Evolutionary conservation across 176 grass and related monocot species (phyloP).

Genomic region (Aegilops sharonensis): DNA sequence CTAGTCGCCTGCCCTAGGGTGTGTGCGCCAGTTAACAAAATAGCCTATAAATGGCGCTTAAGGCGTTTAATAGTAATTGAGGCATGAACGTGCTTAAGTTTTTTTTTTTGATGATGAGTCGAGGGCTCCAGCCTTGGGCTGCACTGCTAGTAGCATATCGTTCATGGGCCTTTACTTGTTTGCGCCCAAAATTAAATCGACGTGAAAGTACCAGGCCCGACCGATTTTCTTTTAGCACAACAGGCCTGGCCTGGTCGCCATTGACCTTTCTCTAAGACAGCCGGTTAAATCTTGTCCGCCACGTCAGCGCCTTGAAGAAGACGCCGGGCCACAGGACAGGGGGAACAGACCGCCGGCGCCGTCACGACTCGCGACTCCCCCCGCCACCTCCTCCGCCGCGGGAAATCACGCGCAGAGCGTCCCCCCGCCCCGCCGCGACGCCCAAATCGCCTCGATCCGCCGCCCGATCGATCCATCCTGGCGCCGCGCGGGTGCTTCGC

Average conservation of each 20-base stretch:
- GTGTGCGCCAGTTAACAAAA: too few species aligned
- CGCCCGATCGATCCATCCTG: neutral
- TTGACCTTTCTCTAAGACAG: neutral
- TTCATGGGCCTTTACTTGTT: too few species aligned
- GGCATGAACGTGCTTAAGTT: too few species aligned
- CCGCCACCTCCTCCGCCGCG: neutral
- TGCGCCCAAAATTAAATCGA: too few species aligned
- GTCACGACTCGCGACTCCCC: neutral
- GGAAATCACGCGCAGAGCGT: neutral
- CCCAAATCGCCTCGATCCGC: slow-evolving; percentile 11
- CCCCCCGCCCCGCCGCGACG: neutral
- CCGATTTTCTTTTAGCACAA: too few species aligned
- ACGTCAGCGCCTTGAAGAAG: slow-evolving; percentile 21
- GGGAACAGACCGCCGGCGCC: neutral
- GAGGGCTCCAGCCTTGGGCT: too few species aligned
- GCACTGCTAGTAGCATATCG: too few species aligned
- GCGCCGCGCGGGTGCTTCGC: neutral
- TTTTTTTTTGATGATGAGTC: too few species aligned
- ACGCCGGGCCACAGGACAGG: neutral
- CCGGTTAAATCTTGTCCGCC: neutral
- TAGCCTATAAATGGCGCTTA: too few species aligned
- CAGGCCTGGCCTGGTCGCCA: neutral
- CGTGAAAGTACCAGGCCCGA: too few species aligned
- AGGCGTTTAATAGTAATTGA: too few species aligned
- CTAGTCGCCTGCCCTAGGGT: too few species aligned